Evolutionary conservation across 2,329 filamentous ascomycete species (phyloP).

Genomic region (Aspergillus fijiensis): DNA sequence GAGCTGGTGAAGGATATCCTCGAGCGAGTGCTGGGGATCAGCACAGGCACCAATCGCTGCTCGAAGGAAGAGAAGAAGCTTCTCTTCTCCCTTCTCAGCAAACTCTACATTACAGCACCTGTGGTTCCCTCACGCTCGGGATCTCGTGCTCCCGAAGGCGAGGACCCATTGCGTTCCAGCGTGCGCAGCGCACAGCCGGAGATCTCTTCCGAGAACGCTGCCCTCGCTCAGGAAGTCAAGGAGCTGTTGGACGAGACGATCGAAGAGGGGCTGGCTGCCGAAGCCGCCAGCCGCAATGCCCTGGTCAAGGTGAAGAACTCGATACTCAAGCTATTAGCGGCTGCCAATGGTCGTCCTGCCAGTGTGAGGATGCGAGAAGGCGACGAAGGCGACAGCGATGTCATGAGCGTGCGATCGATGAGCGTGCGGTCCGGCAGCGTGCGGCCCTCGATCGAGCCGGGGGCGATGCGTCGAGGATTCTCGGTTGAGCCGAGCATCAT

Average conservation of each 20-base stretch:
- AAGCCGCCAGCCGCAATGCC: constrained; percentile 46
- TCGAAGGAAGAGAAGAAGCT: constrained; percentile 79
- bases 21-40: constrained; percentile 64
- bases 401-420: constrained; percentile 29
- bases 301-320: constrained; percentile 49
- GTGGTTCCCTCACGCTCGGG: constrained; percentile 47
- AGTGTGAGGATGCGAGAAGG: constrained; percentile 35
- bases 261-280: constrained; percentile 44
- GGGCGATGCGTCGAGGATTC: constrained; percentile 23
- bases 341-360: constrained; percentile 49
- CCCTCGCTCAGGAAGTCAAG: constrained; percentile 54
- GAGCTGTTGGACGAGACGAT: constrained; percentile 60
- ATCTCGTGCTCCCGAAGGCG: constrained; percentile 53
- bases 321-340: constrained; percentile 42
- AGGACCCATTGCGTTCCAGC: constrained; percentile 59
- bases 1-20: constrained; percentile 75
- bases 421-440: constrained; percentile 32
- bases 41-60: constrained; percentile 33
- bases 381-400: constrained; percentile 33
- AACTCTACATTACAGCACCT: constrained; percentile 73
- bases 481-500: constrained; percentile 39
- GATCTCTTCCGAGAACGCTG: constrained; percentile 52
- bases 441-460: constrained; percentile 34
- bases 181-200: constrained; percentile 48
- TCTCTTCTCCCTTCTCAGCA: constrained; percentile 73